These are phyloP conservation scores for Neurospora sp. DNA, from an alignment of 495 filamentous ascomycete genomes.

Conservation along the genomic window DNA sequence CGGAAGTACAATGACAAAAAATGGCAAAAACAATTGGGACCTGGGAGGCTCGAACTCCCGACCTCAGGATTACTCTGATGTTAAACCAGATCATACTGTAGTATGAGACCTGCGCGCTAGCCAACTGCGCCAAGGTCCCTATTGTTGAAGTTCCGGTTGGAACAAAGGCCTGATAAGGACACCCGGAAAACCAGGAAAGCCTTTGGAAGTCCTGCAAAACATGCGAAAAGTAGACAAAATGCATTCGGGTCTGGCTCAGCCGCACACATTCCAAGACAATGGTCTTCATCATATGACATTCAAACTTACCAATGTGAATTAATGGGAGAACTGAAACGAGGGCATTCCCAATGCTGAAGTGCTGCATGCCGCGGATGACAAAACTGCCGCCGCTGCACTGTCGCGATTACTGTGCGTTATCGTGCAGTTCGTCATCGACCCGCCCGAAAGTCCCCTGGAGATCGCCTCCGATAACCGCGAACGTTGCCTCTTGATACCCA, in stretches of 20 bases:
- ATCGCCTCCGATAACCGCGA: neutral
- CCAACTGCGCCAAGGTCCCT: neutral
- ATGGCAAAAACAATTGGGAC: neutral
- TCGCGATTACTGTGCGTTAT: slow-evolving; percentile 1
- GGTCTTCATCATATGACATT: no score
- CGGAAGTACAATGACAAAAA: neutral
- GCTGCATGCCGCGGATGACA: neutral
- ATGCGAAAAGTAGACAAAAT: neutral
- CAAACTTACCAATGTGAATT: no score
- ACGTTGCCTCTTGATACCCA: neutral
- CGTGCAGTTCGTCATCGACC: slow-evolving; percentile 1
- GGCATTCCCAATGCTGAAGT: neutral
- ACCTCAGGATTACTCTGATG: neutral
- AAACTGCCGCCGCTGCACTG: neutral
- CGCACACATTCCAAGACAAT: no score
- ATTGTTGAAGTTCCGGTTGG: neutral
- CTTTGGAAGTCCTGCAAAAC: neutral
- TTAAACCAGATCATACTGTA: neutral
- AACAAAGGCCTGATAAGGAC: neutral
- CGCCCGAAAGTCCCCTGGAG: neutral
- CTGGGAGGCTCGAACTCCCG: neutral
- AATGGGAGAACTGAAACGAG: no score
- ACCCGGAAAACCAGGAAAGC: no score
- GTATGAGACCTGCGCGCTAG: neutral
- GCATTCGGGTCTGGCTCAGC: no score